phyloP scores from a whole-genome alignment of 1,284 basidiomycete species.

The Cryptococcus sp. region DNA sequence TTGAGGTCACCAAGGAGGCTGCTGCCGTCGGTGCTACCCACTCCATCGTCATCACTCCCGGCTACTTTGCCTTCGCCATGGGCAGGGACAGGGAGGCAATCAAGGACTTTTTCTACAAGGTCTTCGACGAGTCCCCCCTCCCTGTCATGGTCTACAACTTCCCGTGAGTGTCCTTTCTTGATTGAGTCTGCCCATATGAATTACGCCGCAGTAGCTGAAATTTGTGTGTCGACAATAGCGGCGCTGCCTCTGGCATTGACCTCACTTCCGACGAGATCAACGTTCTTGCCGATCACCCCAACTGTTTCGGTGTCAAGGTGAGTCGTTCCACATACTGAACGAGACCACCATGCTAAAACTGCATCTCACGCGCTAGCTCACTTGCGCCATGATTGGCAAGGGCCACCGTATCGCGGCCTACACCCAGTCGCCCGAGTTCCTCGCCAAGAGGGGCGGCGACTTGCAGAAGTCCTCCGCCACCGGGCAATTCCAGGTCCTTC shows the following conservation, averaged over 20 bases:
- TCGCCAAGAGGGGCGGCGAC: constrained; percentile 30
- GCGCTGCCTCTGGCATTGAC: constrained; percentile 75
- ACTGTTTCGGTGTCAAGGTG: constrained; percentile 80
- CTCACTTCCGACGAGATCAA: constrained; percentile 79
- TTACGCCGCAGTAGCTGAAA: too few relatives aligned
- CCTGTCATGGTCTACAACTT: constrained; percentile 93
- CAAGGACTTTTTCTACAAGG: constrained; percentile 59
- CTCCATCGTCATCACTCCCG: constrained; percentile 56
- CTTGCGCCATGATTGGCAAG: constrained; percentile 82
- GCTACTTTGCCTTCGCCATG: constrained; percentile 57
- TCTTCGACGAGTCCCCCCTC: constrained; percentile 77
- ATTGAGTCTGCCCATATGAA: background rate
- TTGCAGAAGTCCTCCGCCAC: constrained; percentile 32
- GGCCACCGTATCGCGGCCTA: constrained; percentile 70
- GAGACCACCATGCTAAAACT: background rate
- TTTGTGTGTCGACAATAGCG: constrained; percentile 24
- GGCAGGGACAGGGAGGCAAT: constrained; percentile 55
- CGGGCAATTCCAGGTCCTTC: constrained; percentile 50
- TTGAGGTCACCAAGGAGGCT: constrained; percentile 74
- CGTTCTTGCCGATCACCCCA: constrained; percentile 73
- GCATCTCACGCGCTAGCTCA: constrained; percentile 56
- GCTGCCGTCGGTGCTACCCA: constrained; percentile 76
- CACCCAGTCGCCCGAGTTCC: constrained; percentile 47
- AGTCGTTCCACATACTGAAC: background rate
- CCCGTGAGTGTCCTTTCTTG: constrained; percentile 57